Conservation (phyloP, 768 basidiomycete species). For the Galerina marginata region DNA sequence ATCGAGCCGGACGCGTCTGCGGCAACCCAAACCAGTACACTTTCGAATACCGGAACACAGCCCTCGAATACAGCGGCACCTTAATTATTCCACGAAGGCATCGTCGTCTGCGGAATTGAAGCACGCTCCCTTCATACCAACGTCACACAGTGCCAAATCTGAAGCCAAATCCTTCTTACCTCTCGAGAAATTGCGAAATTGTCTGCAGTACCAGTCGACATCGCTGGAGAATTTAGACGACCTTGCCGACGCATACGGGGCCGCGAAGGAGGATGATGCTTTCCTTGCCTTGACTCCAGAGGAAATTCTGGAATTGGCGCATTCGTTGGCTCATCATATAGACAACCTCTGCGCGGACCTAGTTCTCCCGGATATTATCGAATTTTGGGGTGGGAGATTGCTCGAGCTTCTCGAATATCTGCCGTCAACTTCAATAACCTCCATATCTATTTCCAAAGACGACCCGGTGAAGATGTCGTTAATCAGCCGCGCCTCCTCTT, state of each 20-base stretch:
- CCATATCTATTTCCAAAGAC: neutral
- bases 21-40: neutral
- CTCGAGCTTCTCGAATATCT: slow-evolving; percentile 12
- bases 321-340: slow-evolving; percentile 22
- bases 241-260: slow-evolving; percentile 19
- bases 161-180: neutral
- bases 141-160: neutral
- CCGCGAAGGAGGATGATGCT: slow-evolving; percentile 23
- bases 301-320: slow-evolving; percentile 22
- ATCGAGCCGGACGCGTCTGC: slow-evolving; percentile 19
- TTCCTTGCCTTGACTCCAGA: slow-evolving; percentile 26
- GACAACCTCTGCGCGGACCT: slow-evolving; percentile 23
- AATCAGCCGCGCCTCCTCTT: slow-evolving; percentile 13
- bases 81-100: slow-evolving; percentile 6
- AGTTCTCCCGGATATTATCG: slow-evolving; percentile 7
- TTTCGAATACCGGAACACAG: neutral
- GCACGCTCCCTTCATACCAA: neutral
- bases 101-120: neutral
- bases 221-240: neutral
- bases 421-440: slow-evolving; percentile 1
- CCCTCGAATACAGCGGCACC: slow-evolving; percentile 1
- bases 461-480: slow-evolving; percentile 8
- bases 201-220: neutral
- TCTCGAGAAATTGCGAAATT: neutral
- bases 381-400: slow-evolving; percentile 15